A percentile compares a stretch with the other conserved stretches of the same genome.
Evolutionary conservation across 2,329 filamentous ascomycete species (phyloP).

Genomic region (Fusarium algeriense): DNA sequence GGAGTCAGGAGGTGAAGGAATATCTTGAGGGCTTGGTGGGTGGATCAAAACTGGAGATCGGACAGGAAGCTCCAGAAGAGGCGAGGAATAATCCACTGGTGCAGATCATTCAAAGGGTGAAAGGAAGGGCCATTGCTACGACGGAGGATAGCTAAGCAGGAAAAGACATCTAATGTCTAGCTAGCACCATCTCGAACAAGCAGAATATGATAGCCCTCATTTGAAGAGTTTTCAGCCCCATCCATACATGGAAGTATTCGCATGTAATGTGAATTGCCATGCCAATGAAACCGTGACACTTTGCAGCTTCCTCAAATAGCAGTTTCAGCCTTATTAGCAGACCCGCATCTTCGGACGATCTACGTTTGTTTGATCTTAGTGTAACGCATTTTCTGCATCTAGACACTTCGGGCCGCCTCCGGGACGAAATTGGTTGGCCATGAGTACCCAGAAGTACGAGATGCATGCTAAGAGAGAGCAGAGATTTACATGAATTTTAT

Average conservation of each 20-base stretch:
- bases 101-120: neutral
- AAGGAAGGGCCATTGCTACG: neutral
- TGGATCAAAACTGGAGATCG: neutral
- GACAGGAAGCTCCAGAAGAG: neutral
- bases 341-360: slow-evolving; percentile 1
- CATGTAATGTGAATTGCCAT: too few species aligned
- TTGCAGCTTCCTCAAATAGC: neutral
- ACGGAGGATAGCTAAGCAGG: too few species aligned
- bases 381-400: neutral
- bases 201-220: too few species aligned
- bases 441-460: accelerated
- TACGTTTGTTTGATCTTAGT: slow-evolving; percentile 6
- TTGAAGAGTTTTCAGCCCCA: too few species aligned
- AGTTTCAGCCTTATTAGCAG: slow-evolving; percentile 4
- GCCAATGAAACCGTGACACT: neutral
- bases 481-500: too few species aligned
- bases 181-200: too few species aligned
- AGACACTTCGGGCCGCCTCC: neutral
- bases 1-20: neutral
- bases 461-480: too few species aligned
- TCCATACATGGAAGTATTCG: too few species aligned
- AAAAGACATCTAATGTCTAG: too few species aligned
- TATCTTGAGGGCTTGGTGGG: neutral
- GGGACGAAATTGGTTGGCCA: neutral
- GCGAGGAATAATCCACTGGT: neutral